Base-by-base conservation (phyloP, 148 eudicot genomes). In the Persicaria tinctoria region DNA sequence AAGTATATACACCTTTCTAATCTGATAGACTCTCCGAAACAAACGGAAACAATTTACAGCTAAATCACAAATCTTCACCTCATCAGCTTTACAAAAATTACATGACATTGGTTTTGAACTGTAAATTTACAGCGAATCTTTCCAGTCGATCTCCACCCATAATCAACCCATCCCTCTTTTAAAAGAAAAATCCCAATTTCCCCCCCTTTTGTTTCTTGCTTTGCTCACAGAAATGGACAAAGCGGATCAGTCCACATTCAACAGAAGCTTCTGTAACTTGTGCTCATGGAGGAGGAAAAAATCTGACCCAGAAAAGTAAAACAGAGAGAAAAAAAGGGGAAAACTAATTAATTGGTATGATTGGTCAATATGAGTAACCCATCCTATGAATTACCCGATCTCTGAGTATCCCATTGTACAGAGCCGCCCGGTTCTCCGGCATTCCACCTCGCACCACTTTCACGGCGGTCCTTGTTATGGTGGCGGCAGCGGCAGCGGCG, bases 341-440 rank as follows among this genome's bases (percentile, higher is more conserved):
- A 71, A 18, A 70, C 50, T 45, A 69, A 69, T 45, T 38, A 18
- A 32, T 32, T 11, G 71, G 47, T 68, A 47, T 5, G 20, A 71
- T 32, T 50, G 75, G 60, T 83, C 55, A 89, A 68, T 82, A 81
- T 2, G 88, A 82, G 76, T 79, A 91, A 54, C 88, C 85, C 4
- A 76, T 41, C 48, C 93, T 89, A 44, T 84, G 89, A 76, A 82
- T 72, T 46, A 87, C 82, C 74, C 95, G 89, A 79, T 89, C 92
- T 59, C 87, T 85, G 38, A 91, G 85, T 59, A 93, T 88, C 20
- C 94, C 97, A 62, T 88, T 82, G 83, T 93, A 93, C 55, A 91
- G 89, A 14, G 90, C 97, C 75, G 73, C 77, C 70, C 93, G 78
- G 79, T 93, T 91, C 48, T 84, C 90, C 48, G 93, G 91, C 87